These are phyloP conservation scores for Wickerhamiella infanticola DNA, from an alignment of 1,139 yeast genomes.

Conservation along the genomic window DNA sequence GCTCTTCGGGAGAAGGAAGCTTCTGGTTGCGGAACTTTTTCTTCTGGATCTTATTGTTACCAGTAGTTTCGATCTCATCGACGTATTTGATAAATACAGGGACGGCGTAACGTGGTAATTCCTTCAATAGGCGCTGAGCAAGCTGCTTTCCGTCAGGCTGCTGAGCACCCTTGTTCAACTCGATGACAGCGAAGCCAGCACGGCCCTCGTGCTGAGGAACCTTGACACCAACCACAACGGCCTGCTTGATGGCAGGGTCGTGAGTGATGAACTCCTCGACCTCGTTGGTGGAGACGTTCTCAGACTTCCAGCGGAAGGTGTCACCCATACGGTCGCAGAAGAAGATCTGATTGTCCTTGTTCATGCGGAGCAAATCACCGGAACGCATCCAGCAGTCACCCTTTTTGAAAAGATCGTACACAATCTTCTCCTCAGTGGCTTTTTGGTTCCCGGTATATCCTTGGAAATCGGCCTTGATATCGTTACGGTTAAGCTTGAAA, in stretches of 20 bases:
- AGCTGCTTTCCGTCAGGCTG: slow-evolving; percentile 25
- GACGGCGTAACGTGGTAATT: slow-evolving; percentile 74
- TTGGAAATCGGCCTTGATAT: slow-evolving; percentile 44
- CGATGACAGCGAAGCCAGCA: slow-evolving; percentile 82
- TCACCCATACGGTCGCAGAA: slow-evolving; percentile 92
- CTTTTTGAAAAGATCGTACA: slow-evolving; percentile 54
- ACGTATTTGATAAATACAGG: slow-evolving; percentile 72
- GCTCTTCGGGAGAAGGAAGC: slow-evolving; percentile 50
- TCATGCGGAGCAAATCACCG: slow-evolving; percentile 68
- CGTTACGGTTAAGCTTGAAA: slow-evolving; percentile 53
- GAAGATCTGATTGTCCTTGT: slow-evolving; percentile 54
- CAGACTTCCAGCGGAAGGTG: slow-evolving; percentile 94
- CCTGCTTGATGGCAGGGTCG: slow-evolving; percentile 38
- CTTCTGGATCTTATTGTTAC: slow-evolving; percentile 79
- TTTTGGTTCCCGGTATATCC: slow-evolving; percentile 74
- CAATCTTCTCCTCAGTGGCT: slow-evolving; percentile 65
- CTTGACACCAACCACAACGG: slow-evolving; percentile 78
- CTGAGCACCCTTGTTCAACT: slow-evolving; percentile 28
- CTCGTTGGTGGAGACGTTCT: slow-evolving; percentile 86
- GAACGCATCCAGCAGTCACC: slow-evolving; percentile 91
- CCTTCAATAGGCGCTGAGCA: slow-evolving; percentile 28
- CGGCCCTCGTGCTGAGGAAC: slow-evolving; percentile 88
- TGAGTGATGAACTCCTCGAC: slow-evolving; percentile 59
- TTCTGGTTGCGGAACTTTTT: slow-evolving; percentile 59
- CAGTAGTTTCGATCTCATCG: slow-evolving; percentile 46